A percentile compares a stretch with the other conserved stretches of the same genome.
Conservation (phyloP, 331 rosid species). For the Acacia concinna region DNA sequence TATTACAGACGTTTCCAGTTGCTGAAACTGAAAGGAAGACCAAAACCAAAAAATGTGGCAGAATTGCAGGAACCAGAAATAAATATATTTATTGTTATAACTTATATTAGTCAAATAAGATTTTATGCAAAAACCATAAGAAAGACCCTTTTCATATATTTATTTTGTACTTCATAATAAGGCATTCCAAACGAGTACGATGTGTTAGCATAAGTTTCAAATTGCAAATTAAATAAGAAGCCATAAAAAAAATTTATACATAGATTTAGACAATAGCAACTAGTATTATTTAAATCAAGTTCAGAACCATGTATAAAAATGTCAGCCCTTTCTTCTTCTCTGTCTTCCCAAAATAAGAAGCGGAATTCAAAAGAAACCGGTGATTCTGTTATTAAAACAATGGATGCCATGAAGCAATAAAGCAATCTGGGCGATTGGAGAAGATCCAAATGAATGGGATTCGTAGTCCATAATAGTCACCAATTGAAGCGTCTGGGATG, state of each 20-base stretch:
- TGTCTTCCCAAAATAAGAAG: neutral
- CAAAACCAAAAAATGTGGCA: slow-evolving; percentile 12
- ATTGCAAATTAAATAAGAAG: slow-evolving; percentile 2
- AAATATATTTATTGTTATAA: neutral
- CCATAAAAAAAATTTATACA: neutral
- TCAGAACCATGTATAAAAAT: slow-evolving; percentile 9
- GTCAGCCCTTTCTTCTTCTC: neutral
- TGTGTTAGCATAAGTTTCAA: neutral
- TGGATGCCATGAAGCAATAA: slow-evolving; percentile 4
- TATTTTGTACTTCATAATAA: too few species aligned
- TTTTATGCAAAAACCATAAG: too few species aligned
- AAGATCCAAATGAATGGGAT: neutral
- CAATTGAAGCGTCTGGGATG: slow-evolving; percentile 58
- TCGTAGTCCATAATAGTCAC: slow-evolving; percentile 1
- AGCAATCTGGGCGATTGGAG: neutral
- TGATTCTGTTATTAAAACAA: neutral
- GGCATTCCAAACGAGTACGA: too few species aligned
- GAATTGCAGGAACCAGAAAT: slow-evolving; percentile 1
- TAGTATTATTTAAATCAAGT: neutral
- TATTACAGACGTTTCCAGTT: neutral
- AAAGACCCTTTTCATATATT: too few species aligned
- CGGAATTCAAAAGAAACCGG: neutral
- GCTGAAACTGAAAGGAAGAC: neutral
- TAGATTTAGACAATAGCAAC: neutral
- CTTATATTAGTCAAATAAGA: too few species aligned